These are phyloP conservation scores for Echites panduratus DNA, from an alignment of 257 asterid species.

Conservation along the genomic window DNA sequence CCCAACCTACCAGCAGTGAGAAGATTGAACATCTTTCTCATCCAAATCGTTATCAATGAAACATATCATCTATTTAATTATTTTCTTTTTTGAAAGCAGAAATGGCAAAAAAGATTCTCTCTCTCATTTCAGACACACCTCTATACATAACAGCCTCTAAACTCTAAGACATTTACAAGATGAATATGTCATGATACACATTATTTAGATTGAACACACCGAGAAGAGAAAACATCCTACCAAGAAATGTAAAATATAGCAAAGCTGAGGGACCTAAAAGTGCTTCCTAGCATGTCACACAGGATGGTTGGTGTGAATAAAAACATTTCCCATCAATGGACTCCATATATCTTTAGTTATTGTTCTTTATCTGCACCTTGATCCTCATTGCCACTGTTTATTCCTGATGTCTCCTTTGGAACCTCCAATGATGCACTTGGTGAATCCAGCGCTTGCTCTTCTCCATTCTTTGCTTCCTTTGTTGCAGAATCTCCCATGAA, in stretches of 20 bases:
- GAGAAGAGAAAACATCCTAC: background rate
- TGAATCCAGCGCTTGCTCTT: conserved; percentile 27
- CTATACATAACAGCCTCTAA: background rate
- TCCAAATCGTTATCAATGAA: background rate
- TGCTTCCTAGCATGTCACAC: background rate
- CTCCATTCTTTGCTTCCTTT: conserved; percentile 18
- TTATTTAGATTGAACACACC: background rate
- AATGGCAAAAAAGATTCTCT: background rate
- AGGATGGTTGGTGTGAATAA: conserved; percentile 1
- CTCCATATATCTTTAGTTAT: conserved; percentile 20
- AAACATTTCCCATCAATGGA: background rate
- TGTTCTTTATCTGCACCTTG: conserved; percentile 31
- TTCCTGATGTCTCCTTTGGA: conserved; percentile 29
- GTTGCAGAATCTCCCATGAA: conserved; percentile 42
- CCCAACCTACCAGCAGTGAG: background rate
- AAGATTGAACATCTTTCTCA: background rate
- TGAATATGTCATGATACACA: background rate
- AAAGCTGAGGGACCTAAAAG: background rate
- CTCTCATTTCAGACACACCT: background rate
- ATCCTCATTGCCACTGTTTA: conserved; percentile 29
- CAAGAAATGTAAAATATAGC: background rate
- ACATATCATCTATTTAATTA: background rate
- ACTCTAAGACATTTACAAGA: background rate
- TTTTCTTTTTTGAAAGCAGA: background rate
- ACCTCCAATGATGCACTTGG: conserved; percentile 22